A percentile compares a stretch with the other conserved stretches of the same genome.
Conservation (phyloP, 176 grass and related monocot genomes). For the Sorghum bicolor region DNA sequence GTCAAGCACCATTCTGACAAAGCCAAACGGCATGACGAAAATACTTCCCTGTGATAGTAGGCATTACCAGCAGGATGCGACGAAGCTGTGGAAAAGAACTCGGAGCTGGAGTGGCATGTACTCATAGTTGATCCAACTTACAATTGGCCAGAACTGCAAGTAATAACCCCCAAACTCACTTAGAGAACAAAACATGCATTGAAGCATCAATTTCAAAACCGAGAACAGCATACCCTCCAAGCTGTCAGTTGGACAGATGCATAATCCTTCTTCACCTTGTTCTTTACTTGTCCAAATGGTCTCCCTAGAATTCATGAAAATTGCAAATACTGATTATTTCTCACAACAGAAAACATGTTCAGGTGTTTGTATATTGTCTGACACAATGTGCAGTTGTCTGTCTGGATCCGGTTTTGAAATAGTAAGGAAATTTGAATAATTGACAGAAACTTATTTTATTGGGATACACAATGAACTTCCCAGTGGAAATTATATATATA, state of each 20-base stretch:
- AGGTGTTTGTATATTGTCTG: neutral
- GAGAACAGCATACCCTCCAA: slow-evolving; percentile 59
- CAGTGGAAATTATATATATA: slow-evolving; percentile 4
- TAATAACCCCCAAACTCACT: neutral
- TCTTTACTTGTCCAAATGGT: slow-evolving; percentile 73
- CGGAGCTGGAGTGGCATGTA: slow-evolving; percentile 91
- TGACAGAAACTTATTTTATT: neutral
- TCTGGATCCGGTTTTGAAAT: neutral
- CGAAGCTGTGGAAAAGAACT: slow-evolving; percentile 74
- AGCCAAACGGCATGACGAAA: neutral
- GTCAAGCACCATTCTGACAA: neutral
- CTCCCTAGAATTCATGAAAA: slow-evolving; percentile 49
- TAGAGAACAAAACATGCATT: neutral
- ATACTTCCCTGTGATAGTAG: too few species aligned
- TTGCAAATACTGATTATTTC: slow-evolving; percentile 7
- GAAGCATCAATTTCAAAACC: neutral
- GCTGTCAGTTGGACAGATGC: slow-evolving; percentile 72
- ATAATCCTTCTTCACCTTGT: slow-evolving; percentile 69
- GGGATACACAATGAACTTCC: slow-evolving; percentile 9
- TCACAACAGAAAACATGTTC: neutral
- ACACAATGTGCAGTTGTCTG: neutral
- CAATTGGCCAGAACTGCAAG: slow-evolving; percentile 81
- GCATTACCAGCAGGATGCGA: slow-evolving; percentile 72
- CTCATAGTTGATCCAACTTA: slow-evolving; percentile 83
- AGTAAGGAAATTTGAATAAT: neutral